These are phyloP conservation scores for Fusarium staphyleae DNA, from an alignment of 2,329 filamentous ascomycete species.

Conservation along the genomic window DNA sequence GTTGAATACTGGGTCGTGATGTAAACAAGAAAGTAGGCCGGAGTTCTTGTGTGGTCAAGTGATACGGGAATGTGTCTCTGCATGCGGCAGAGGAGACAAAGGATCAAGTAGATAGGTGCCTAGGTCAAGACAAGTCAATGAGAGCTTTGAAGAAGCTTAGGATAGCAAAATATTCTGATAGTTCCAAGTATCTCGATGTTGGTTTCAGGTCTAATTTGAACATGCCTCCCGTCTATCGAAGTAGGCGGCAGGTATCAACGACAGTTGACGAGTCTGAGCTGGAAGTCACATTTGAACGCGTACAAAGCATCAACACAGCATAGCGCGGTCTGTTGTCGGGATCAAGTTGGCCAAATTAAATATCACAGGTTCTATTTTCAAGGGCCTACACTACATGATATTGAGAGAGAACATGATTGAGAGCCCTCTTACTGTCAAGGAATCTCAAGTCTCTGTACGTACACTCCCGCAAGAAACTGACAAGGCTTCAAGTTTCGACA, in stretches of 20 bases:
- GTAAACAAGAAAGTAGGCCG: neutral
- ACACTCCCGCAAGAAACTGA: neutral
- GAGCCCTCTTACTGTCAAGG: too few species aligned
- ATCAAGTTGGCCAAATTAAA: too few species aligned
- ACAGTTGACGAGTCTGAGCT: neutral
- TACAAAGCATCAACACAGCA: neutral
- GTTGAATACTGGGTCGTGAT: neutral
- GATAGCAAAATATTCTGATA: neutral
- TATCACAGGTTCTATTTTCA: too few species aligned
- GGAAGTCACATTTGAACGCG: conserved; percentile 20
- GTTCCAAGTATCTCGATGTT: too few species aligned
- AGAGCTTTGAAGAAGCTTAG: neutral
- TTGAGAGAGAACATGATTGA: too few species aligned
- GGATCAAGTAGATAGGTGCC: neutral
- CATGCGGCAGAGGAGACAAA: conserved; percentile 2
- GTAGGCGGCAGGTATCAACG: conserved; percentile 6
- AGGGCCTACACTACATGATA: too few species aligned
- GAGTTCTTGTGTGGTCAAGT: conserved; percentile 4
- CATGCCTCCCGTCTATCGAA: too few species aligned
- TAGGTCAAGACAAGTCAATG: neutral
- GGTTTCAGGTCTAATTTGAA: too few species aligned
- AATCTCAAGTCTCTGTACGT: neutral
- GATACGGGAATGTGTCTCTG: conserved; percentile 16
- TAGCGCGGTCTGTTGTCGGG: too few species aligned
- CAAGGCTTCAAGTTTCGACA: neutral